Percentiles rank a stretch among this genome's conserved stretches.
phyloP scores from a whole-genome alignment of 2,329 filamentous ascomycete species.

The Colletotrichum sp. region DNA sequence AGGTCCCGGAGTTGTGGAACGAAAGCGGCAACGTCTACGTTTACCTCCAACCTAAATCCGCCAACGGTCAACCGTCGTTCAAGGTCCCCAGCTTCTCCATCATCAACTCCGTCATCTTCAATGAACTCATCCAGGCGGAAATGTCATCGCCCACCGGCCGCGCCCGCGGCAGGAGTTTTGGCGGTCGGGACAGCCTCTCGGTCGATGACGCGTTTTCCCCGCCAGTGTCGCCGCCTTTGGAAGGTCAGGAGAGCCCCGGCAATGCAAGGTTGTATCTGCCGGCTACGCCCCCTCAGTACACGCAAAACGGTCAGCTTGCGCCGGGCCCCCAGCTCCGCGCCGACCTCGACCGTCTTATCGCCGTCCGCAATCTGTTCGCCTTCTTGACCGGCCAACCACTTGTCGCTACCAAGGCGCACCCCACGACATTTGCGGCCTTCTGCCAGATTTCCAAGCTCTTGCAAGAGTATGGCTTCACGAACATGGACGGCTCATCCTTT shows the following conservation, averaged over 20 bases:
- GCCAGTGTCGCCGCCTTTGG: slow-evolving; percentile 40
- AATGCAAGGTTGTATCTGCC: slow-evolving; percentile 62
- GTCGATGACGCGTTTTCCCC: slow-evolving; percentile 52
- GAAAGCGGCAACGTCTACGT: slow-evolving; percentile 63
- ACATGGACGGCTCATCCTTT: slow-evolving; percentile 61
- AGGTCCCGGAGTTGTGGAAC: slow-evolving; percentile 72
- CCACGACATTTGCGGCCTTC: slow-evolving; percentile 60
- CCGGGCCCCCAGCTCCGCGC: slow-evolving; percentile 35
- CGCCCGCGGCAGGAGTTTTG: slow-evolving; percentile 49
- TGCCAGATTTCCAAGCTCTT: slow-evolving; percentile 59
- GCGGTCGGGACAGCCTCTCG: slow-evolving; percentile 51
- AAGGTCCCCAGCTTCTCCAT: slow-evolving; percentile 62
- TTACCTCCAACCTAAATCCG: slow-evolving; percentile 59
- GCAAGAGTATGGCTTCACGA: slow-evolving; percentile 62
- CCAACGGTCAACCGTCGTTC: slow-evolving; percentile 61
- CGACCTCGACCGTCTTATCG: slow-evolving; percentile 61
- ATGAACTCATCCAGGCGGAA: slow-evolving; percentile 56
- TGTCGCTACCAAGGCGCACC: slow-evolving; percentile 59
- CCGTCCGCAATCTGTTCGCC: slow-evolving; percentile 69
- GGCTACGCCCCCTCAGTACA: slow-evolving; percentile 37
- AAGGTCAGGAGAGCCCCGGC: slow-evolving; percentile 33
- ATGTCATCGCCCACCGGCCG: slow-evolving; percentile 32
- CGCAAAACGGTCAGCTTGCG: slow-evolving; percentile 34
- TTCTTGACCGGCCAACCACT: slow-evolving; percentile 69
- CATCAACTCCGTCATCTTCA: slow-evolving; percentile 59